Base-by-base conservation (phyloP, 225 moss, liverwort and hornwort species). In the Pleurozium schreberi region DNA sequence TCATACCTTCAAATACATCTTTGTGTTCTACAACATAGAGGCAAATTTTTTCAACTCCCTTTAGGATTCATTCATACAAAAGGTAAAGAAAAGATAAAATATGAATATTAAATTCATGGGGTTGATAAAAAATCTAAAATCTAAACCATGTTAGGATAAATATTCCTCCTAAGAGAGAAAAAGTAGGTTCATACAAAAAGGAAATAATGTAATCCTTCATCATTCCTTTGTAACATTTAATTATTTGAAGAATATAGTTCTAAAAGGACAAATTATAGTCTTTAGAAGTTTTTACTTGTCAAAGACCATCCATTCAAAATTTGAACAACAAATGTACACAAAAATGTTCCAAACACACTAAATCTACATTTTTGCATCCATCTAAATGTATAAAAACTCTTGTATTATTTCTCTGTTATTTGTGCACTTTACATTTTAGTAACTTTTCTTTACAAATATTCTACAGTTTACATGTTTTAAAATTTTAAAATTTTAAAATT, bases 111-210 rank as follows among this genome's bases (percentile, higher is more conserved):
- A 42, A 13, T 26, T 70, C 1, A 14, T 14, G 1, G 8, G 2
- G 0, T 26, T 70, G 8, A 27, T 0, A 70, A 42, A 55, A 55
- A 19, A 2, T 23, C 21, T 23, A 40, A 25, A 40, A 25, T 25
- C 6, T 30, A 73, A 28, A 45, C 18, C 9, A 17, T 45, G 0
- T 10, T 2, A 28, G 5, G 45, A 2, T 3, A 30, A 45, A 73
- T 45, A 30, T 45, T 28, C 6, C 0, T 73, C 6, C 27, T 10
- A 28, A 71, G 1, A 28, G 17, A 43, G 17, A 43, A 0, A 43
- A 0, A 42, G 2, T 71, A 10, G 15, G 1, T 27, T 26, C 22
- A 28, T 15, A 27, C 4, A 23, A 2, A 13, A 7, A 3, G 14
- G 3, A 22, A 34, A 65, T 61, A 12, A 45, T 45, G 1, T 10